Base-by-base conservation (phyloP, 2,329 filamentous ascomycete genomes). In the Xylariomycetidae sp. region DNA sequence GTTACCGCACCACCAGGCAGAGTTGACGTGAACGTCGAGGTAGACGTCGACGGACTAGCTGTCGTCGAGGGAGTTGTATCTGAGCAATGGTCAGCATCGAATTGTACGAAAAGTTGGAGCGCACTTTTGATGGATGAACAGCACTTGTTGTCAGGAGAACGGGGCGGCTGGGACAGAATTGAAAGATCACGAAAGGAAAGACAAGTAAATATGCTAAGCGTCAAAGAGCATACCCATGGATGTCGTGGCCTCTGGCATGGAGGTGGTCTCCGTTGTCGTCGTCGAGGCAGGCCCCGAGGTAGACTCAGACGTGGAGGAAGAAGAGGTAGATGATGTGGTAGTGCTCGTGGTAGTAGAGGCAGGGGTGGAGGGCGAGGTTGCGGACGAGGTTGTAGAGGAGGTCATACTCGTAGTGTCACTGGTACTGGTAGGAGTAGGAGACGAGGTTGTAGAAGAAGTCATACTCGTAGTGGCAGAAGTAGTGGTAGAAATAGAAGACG, bases 1-100 rank as follows among this genome's bases (percentile, higher is more conserved):
- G 49, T 54, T 35, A 52, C 36, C 3, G 39, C 49, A 6, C 54
- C 54, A 23, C 45, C 50, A 2, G 53, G 48, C 2, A 54, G 44
- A 3, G 54, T 57, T 12, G 48, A 52, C 6, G 8, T 8, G 20
- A 23, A 7, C 14, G 26, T 29, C 6, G 43, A 44, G 15, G 46
- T 50, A 20, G 47, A 53, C 3, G 48, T 55, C n/a, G 50, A 52
- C 19, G 44, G 34, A 10, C 25, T 43, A 12, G 39, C 49, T 28
- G 49, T 29, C 13, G 44, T 44, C 18, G 38, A 29, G 8, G 39
- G 22, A 25, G 47, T 50, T 9, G 46, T 41, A 12, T 28, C 48
- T 47, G 19, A 8, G 17, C 5, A 16, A 30, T 7, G 18, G 5
- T 30, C 22, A 30, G 26, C 13, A n/a, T n/a, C n/a, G n/a, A n/a